phyloP scores from a whole-genome alignment of 495 filamentous ascomycete species.

The Aspergillus saccharolyticus region DNA sequence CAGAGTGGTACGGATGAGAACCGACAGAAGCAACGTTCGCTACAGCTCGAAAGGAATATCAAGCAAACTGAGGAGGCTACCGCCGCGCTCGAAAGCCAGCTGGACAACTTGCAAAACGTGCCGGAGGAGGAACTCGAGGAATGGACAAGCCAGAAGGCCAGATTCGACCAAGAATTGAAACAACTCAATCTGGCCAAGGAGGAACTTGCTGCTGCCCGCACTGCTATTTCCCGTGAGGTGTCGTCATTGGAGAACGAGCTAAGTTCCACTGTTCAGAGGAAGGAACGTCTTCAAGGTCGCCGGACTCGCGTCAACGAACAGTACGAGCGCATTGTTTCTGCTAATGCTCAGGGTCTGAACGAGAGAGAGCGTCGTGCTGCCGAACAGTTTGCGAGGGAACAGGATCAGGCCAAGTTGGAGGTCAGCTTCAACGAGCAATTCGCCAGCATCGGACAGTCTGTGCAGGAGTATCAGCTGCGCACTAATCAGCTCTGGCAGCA shows the following conservation, averaged over 20 bases:
- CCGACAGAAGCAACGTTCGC: conserved; percentile 69
- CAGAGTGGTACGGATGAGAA: conserved; percentile 79
- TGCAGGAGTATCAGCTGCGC: conserved; percentile 44
- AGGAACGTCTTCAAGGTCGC: conserved; percentile 71
- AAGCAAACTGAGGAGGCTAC: conserved; percentile 78
- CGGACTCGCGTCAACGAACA: conserved; percentile 73
- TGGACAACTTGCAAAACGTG: conserved; percentile 61
- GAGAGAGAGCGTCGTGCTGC: conserved; percentile 68
- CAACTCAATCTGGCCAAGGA: conserved; percentile 55
- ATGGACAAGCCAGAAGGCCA: conserved; percentile 54
- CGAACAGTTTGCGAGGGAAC: conserved; percentile 59
- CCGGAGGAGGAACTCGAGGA: conserved; percentile 61
- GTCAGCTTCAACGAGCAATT: conserved; percentile 43
- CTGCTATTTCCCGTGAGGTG: conserved; percentile 58
- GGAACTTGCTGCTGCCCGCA: conserved; percentile 56
- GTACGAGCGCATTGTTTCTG: conserved; percentile 69
- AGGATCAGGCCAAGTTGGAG: conserved; percentile 59
- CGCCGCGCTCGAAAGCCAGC: conserved; percentile 53
- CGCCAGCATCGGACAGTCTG: conserved; percentile 36
- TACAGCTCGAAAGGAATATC: conserved; percentile 72
- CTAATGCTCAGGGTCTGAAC: conserved; percentile 68
- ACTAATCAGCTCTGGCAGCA: conserved; percentile 48
- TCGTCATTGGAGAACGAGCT: conserved; percentile 63
- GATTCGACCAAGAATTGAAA: conserved; percentile 60
- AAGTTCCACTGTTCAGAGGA: conserved; percentile 61